Percentiles rank a stretch among this genome's conserved stretches.
These are phyloP conservation scores for Nannochloropsis gaditana DNA, from an alignment of 108 stramenopile species.

Conservation along the genomic window DNA sequence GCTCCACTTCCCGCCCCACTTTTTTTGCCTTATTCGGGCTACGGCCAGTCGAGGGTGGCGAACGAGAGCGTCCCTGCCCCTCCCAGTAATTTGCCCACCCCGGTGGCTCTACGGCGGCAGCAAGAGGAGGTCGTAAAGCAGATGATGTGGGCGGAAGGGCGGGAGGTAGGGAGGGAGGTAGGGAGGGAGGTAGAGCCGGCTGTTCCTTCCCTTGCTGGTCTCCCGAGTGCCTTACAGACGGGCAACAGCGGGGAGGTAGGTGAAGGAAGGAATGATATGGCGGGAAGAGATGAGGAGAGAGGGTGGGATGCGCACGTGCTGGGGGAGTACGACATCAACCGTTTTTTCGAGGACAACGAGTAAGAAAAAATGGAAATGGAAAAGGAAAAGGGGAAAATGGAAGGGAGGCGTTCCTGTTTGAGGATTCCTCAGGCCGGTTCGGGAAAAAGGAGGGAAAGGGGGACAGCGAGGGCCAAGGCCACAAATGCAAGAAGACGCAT, in stretches of 20 bases:
- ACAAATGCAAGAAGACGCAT: too few relatives aligned
- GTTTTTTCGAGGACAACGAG: background rate
- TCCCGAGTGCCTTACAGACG: too few relatives aligned
- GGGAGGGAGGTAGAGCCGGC: background rate
- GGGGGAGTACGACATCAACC: constrained; percentile 1
- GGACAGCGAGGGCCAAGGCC: too few relatives aligned
- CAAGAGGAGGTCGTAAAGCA: background rate
- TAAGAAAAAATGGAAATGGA: background rate
- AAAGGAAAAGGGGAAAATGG: background rate
- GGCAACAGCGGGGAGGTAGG: background rate
- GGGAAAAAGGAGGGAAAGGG: too few relatives aligned
- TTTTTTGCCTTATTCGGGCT: too few relatives aligned
- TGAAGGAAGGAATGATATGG: background rate
- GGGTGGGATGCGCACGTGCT: background rate
- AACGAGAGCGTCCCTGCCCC: too few relatives aligned
- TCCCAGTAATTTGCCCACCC: background rate
- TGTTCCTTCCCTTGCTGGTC: background rate
- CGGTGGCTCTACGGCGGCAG: background rate
- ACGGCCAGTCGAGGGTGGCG: too few relatives aligned
- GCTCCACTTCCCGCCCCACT: too few relatives aligned
- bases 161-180: constrained; percentile 8
- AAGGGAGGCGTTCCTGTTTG: background rate
- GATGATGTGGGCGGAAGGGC: background rate
- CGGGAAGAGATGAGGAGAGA: background rate
- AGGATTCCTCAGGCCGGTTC: too few relatives aligned